Percentiles rank a stretch among this genome's conserved stretches.
These are phyloP conservation scores for Mrakia hoshinonis DNA, from an alignment of 768 basidiomycete species.

Conservation along the genomic window DNA sequence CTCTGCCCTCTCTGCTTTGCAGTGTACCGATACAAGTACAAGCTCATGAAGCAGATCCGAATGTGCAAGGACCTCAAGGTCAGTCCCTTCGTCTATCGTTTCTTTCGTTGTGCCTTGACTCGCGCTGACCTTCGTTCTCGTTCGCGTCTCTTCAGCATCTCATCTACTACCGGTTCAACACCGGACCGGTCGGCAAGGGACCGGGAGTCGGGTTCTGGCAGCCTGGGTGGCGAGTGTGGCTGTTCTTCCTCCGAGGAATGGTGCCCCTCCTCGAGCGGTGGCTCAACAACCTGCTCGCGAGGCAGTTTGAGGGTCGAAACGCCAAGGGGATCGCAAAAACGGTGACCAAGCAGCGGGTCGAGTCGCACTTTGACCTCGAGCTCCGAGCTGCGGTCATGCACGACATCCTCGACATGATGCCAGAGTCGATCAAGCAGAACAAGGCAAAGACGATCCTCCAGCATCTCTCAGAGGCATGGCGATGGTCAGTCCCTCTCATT, in stretches of 20 bases:
- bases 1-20: not conserved
- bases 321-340: conserved; percentile 36
- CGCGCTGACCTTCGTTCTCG: not conserved
- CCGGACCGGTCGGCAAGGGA: conserved; percentile 97
- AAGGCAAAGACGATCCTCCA: conserved; percentile 99
- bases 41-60: conserved; percentile 98
- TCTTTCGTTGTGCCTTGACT: conserved; percentile 34
- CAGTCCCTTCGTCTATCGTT: conserved; percentile 50
- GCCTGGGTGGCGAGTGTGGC: conserved; percentile 98
- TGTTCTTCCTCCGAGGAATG: conserved; percentile 93
- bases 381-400: conserved; percentile 98
- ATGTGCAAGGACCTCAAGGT: conserved; percentile 96
- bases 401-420: conserved; percentile 76
- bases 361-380: conserved; percentile 96
- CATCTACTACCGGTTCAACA: conserved; percentile 98
- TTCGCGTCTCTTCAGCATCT: not conserved
- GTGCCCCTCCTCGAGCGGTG: conserved; percentile 94
- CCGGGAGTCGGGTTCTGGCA: conserved; percentile 99
- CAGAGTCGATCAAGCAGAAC: conserved; percentile 97
- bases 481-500: too few species aligned
- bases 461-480: conserved; percentile 94
- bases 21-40: conserved; percentile 99
- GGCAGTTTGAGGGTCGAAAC: conserved; percentile 97
- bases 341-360: conserved; percentile 97
- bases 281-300: conserved; percentile 93